These are phyloP conservation scores for Diphasiastrum complanatum DNA, from an alignment of 83 land plant genomes.

Conservation along the genomic window DNA sequence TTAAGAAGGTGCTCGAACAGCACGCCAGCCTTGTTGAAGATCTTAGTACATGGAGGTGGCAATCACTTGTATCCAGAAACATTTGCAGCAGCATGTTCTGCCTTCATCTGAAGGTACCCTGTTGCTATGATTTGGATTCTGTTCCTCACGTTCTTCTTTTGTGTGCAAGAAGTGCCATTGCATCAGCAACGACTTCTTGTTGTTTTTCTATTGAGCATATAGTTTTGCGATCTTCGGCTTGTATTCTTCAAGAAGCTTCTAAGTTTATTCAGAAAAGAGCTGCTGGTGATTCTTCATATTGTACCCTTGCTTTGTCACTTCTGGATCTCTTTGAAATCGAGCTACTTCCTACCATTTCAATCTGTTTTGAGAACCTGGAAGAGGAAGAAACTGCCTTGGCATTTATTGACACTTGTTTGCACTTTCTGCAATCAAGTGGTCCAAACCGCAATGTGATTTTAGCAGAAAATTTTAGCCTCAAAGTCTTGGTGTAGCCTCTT, in stretches of 20 bases:
- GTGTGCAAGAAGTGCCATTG: constrained; percentile 23
- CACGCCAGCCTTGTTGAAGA: too few species aligned
- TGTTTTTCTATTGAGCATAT: not conserved
- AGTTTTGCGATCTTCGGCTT: not conserved
- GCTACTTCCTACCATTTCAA: not conserved
- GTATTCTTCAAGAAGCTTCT: not conserved
- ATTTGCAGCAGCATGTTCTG: constrained; percentile 38
- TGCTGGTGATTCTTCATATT: too few species aligned
- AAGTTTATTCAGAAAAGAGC: not conserved
- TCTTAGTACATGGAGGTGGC: too few species aligned
- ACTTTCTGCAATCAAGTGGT: constrained; percentile 31
- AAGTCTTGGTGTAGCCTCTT: constrained; percentile 49
- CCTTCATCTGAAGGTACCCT: constrained; percentile 42
- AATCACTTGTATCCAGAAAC: constrained; percentile 39
- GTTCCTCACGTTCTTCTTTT: not conserved
- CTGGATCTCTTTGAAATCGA: not conserved
- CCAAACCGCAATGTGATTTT: constrained; percentile 21
- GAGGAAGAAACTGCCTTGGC: constrained; percentile 46
- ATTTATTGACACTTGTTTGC: constrained; percentile 40
- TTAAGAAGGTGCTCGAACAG: too few species aligned
- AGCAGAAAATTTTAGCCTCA: constrained; percentile 31
- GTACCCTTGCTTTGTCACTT: not conserved
- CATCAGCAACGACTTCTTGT: too few species aligned
- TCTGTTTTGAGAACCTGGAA: not conserved
- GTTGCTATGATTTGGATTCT: constrained; percentile 16